Conservation (phyloP, 441 rosid genomes). For the Gossypium gossypioides region DNA sequence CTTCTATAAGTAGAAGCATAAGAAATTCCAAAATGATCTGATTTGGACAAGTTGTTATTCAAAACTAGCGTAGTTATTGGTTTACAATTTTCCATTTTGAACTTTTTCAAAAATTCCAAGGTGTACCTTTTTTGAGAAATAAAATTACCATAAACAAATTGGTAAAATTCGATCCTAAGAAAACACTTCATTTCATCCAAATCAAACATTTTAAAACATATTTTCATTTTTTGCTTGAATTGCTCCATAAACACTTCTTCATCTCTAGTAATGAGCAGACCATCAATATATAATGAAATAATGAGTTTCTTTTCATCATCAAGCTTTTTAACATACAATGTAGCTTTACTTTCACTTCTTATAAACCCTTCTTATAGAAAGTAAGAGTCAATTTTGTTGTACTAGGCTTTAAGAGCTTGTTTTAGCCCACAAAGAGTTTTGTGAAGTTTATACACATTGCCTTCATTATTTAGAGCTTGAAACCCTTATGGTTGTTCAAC, state of each 20-base stretch:
- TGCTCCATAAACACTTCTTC: background rate
- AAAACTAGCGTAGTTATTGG: background rate
- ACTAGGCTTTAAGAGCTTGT: no score
- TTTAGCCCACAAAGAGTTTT: background rate
- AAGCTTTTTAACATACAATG: no score
- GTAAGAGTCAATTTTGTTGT: no score
- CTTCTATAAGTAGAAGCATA: no score
- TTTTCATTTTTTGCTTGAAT: background rate
- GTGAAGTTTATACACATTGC: background rate
- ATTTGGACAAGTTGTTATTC: no score
- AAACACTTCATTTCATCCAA: background rate
- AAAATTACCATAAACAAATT: background rate
- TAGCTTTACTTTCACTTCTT: no score
- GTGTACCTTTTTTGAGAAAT: background rate
- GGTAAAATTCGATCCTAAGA: background rate
- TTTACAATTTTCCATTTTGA: background rate
- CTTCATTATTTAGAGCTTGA: background rate
- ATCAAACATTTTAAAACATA: background rate
- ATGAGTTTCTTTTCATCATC: no score
- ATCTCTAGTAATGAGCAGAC: background rate
- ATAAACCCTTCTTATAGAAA: no score
- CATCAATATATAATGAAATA: background rate
- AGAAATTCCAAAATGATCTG: no score
- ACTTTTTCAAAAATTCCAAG: background rate
- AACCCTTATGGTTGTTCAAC: background rate